phyloP scores from a whole-genome alignment of 1,284 basidiomycete genomes.

The Inonotus obliquus region DNA sequence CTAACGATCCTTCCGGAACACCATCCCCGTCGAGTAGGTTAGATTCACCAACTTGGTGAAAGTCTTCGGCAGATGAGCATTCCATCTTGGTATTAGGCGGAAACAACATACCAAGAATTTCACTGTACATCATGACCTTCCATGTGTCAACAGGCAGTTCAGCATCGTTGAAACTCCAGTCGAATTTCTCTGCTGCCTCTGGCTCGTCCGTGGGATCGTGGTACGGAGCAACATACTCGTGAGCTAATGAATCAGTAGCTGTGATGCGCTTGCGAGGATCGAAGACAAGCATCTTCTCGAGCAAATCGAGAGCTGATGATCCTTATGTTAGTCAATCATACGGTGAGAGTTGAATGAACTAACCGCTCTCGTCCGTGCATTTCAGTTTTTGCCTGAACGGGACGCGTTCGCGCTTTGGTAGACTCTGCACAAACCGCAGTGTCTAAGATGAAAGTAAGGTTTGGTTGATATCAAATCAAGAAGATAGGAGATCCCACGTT shows the following conservation, averaged over 20 bases:
- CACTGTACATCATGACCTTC: slow-evolving; percentile 99
- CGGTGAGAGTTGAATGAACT: slow-evolving; percentile 21
- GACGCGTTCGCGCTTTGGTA: slow-evolving; percentile 94
- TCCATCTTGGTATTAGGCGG: neutral
- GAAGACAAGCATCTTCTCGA: slow-evolving; percentile 99
- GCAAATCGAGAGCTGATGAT: slow-evolving; percentile 79
- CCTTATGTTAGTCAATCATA: neutral
- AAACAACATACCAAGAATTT: slow-evolving; percentile 77
- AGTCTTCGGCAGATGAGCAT: slow-evolving; percentile 43
- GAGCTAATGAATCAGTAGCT: slow-evolving; percentile 85
- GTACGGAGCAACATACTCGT: slow-evolving; percentile 96
- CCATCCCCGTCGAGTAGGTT: slow-evolving; percentile 31
- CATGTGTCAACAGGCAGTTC: slow-evolving; percentile 98
- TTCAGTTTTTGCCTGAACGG: slow-evolving; percentile 94
- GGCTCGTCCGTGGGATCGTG: slow-evolving; percentile 99
- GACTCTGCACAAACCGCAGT: slow-evolving; percentile 95
- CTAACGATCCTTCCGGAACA: slow-evolving; percentile 59
- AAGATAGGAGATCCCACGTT: slow-evolving; percentile 60
- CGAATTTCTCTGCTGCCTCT: slow-evolving; percentile 90
- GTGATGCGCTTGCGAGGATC: slow-evolving; percentile 97
- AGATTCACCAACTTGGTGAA: slow-evolving; percentile 68
- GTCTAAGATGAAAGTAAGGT: slow-evolving; percentile 54
- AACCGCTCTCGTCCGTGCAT: slow-evolving; percentile 84
- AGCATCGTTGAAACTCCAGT: slow-evolving; percentile 99
- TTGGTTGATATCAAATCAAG: neutral